Base-by-base conservation (phyloP, 768 basidiomycete species). In the Trametes villosa region DNA sequence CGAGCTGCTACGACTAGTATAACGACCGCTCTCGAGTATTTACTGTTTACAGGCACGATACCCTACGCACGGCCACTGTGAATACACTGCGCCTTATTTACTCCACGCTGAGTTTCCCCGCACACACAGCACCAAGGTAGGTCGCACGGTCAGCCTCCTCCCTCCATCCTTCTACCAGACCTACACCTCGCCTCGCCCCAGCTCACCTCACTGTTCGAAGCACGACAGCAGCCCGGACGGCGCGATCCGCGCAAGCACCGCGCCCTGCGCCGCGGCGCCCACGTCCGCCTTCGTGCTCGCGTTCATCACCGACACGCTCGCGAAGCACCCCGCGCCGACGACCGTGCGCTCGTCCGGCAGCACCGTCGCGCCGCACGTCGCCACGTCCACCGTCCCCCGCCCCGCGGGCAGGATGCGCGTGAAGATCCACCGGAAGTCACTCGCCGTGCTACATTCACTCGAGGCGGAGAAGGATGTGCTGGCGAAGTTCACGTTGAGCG, bases 401-500 rank as follows among this genome's bases (percentile, higher is more conserved):
- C 63, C 62, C 17, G 70, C 64, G 6, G 68, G 59, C 22, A 68
- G 40, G 24, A 83, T 70, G 20, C 82, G 72, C 27, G 81, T 79
- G 44, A 83, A 71, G 1, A 84, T 74, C 63, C 77, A 84, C 50
- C 72, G 74, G 72, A 74, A 82, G 44, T 71, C 74, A 11, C 67
- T 57, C 8, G 76, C 72, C 26, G 67, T 69, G n/a, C 75, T 54
- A 64, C 83, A 84, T 24, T 41, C 45, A 1, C 60, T 65, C 53
- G 65, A 72, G 48, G 54, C 52, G 9, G 60, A 44, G 53, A 49
- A 52, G 4, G 47, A 55, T 13, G 65, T 62, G 22, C 58, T 33
- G 0, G 80, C 77, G 65, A 77, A 83, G 72, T 84, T 85, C 65
- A 85, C 82, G 67, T 83, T 83, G 59, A 85, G 60, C 42, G 73